Conservation (phyloP, 2,329 filamentous ascomycete genomes). For the Falciphora oryzae region DNA sequence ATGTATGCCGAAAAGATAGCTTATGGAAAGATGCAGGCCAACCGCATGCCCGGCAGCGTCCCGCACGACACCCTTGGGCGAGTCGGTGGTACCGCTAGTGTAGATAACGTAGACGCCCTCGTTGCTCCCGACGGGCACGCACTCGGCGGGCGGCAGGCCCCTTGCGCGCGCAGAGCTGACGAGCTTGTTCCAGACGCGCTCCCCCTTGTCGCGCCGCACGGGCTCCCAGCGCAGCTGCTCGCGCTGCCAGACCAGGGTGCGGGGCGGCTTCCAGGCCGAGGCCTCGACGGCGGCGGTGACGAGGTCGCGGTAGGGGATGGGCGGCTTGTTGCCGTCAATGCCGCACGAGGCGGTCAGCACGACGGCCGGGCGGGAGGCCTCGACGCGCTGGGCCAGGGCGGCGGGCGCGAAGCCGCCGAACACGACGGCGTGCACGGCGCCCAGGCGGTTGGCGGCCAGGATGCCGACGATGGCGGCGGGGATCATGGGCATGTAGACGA, state of each 20-base stretch:
- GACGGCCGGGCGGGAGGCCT: slow-evolving; percentile 67
- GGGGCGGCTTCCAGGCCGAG: slow-evolving; percentile 64
- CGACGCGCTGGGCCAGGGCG: slow-evolving; percentile 82
- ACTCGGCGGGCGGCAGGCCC: slow-evolving; percentile 49
- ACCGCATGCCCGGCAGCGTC: slow-evolving; percentile 85
- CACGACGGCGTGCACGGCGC: slow-evolving; percentile 85
- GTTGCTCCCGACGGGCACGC: slow-evolving; percentile 71
- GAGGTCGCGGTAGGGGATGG: slow-evolving; percentile 70
- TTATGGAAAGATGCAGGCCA: slow-evolving; percentile 73
- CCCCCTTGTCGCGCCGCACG: slow-evolving; percentile 58
- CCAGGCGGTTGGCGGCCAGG: slow-evolving; percentile 72
- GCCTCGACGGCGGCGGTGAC: slow-evolving; percentile 66
- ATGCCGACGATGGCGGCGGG: slow-evolving; percentile 83
- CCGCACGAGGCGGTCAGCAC: slow-evolving; percentile 89
- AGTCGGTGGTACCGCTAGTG: slow-evolving; percentile 75
- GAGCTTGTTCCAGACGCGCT: slow-evolving; percentile 74
- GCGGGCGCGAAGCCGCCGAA: slow-evolving; percentile 85
- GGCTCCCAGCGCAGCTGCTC: slow-evolving; percentile 69
- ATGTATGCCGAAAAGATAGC: slow-evolving; percentile 75
- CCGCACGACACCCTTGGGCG: slow-evolving; percentile 77
- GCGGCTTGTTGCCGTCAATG: slow-evolving; percentile 78
- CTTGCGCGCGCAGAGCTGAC: slow-evolving; percentile 64
- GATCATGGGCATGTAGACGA: slow-evolving; percentile 98
- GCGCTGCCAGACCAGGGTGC: slow-evolving; percentile 78
- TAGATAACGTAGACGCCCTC: slow-evolving; percentile 90